A percentile compares a stretch with the other conserved stretches of the same genome.
phyloP scores from a whole-genome alignment of 306 rosid genomes.

The Lathyrus tuberosus region DNA sequence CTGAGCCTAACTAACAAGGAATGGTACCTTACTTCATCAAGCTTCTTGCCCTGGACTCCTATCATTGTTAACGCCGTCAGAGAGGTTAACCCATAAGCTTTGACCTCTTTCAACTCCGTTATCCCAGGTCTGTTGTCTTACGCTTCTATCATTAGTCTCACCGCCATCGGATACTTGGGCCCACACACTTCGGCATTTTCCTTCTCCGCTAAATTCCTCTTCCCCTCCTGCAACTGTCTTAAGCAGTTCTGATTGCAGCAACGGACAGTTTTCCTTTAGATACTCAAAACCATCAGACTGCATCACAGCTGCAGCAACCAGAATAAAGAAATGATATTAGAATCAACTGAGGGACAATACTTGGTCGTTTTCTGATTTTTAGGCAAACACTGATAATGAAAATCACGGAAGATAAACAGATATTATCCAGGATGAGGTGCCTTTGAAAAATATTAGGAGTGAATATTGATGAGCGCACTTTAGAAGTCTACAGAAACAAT shows the following conservation, averaged over 20 bases:
- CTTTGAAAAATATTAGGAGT: constrained; percentile 11
- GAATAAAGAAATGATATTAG: constrained; percentile 22
- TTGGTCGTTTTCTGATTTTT: constrained; percentile 34
- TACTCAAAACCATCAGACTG: constrained; percentile 90
- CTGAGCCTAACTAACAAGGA: constrained; percentile 29
- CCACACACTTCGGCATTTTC: constrained; percentile 89
- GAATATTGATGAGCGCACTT: too few relatives aligned
- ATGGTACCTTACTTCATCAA: constrained; percentile 44
- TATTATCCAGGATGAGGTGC: constrained; percentile 35
- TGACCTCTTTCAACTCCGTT: constrained; percentile 72
- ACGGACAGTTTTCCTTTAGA: constrained; percentile 86
- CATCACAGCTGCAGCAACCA: constrained; percentile 82
- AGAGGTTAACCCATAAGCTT: constrained; percentile 74
- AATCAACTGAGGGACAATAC: constrained; percentile 24
- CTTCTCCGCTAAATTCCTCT: constrained; percentile 88
- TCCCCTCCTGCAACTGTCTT: constrained; percentile 94
- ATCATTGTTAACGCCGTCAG: constrained; percentile 73
- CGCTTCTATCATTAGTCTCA: constrained; percentile 78
- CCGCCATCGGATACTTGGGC: constrained; percentile 94
- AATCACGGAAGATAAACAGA: constrained; percentile 39
- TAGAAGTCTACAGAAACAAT: too few relatives aligned
- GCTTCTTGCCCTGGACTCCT: constrained; percentile 75
- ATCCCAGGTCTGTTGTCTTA: constrained; percentile 88
- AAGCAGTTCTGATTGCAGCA: constrained; percentile 89
- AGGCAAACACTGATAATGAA: constrained; percentile 31